phyloP scores from a whole-genome alignment of 148 eudicot species.

The Polygonum maritimum region DNA sequence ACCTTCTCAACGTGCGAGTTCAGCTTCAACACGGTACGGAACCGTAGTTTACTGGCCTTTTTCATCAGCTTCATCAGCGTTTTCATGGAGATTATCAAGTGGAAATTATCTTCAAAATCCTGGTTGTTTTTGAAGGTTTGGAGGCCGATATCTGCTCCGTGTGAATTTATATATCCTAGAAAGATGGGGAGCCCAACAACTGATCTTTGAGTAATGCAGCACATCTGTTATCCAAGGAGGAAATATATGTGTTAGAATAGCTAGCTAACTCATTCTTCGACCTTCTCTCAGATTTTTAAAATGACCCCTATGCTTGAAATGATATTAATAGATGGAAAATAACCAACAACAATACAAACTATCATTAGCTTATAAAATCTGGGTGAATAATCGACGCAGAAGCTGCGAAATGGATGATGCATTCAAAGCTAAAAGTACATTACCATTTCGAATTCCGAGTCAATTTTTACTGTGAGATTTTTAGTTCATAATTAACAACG shows the following conservation, averaged over 20 bases:
- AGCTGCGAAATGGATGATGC: too few species aligned
- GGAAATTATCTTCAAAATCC: constrained; percentile 33
- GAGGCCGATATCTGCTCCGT: constrained; percentile 47
- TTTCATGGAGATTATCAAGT: constrained; percentile 44
- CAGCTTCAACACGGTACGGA: constrained; percentile 27
- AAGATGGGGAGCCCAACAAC: constrained; percentile 25
- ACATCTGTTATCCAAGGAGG: constrained; percentile 32
- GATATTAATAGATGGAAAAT: not conserved
- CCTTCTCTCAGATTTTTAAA: not conserved
- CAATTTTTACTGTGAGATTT: too few species aligned
- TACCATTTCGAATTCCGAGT: too few species aligned
- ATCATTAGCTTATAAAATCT: too few species aligned
- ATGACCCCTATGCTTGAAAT: not conserved
- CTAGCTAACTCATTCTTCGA: not conserved
- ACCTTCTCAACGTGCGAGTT: constrained; percentile 56
- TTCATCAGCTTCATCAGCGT: constrained; percentile 33
- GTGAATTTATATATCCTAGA: constrained; percentile 48
- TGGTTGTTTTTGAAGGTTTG: constrained; percentile 21
- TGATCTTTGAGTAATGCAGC: constrained; percentile 22
- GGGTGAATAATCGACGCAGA: not conserved
- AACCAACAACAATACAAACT: too few species aligned
- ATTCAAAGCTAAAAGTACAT: too few species aligned
- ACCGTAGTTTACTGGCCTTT: constrained; percentile 32
- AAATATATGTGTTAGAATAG: not conserved
- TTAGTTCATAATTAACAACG: too few species aligned